These are phyloP conservation scores for Bremia lactucae DNA, from an alignment of 352 stramenopile genomes.

Conservation along the genomic window DNA sequence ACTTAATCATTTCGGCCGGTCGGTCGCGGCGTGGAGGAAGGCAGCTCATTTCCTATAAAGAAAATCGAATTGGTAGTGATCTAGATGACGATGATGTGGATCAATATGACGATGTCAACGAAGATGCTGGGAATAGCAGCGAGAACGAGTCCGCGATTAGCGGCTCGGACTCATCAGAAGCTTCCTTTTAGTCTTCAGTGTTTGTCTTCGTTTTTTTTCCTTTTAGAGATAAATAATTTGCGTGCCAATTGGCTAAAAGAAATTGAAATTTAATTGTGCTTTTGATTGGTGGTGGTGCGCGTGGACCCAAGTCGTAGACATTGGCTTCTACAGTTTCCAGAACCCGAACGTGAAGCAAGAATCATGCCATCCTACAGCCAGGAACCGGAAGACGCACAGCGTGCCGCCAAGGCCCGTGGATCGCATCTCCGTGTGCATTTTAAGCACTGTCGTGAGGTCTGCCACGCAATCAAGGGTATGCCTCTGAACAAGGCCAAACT, in stretches of 20 bases:
- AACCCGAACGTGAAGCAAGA: slow-evolving; percentile 76
- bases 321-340: slow-evolving; percentile 44
- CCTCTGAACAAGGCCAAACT: slow-evolving; percentile 90
- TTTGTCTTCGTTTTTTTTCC: background rate
- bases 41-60: slow-evolving; percentile 24
- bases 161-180: slow-evolving; percentile 31
- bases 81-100: slow-evolving; percentile 19
- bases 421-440: slow-evolving; percentile 98
- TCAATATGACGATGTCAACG: slow-evolving; percentile 13
- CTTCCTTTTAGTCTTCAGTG: background rate
- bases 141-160: slow-evolving; percentile 6
- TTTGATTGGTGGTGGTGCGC: slow-evolving; percentile 55
- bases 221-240: background rate
- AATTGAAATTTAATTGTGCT: slow-evolving; percentile 5
- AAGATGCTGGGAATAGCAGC: slow-evolving; percentile 1
- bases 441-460: slow-evolving; percentile 99
- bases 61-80: slow-evolving; percentile 28
- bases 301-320: slow-evolving; percentile 10
- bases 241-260: slow-evolving; percentile 6
- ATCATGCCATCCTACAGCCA: slow-evolving; percentile 84
- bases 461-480: slow-evolving; percentile 97
- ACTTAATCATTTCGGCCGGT: slow-evolving; percentile 48
- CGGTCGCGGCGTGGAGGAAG: slow-evolving; percentile 19
- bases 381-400: slow-evolving; percentile 84
- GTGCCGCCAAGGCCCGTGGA: slow-evolving; percentile 90